These are phyloP conservation scores for Diaporthe humulicola DNA, from an alignment of 2,329 filamentous ascomycete species.

Conservation along the genomic window DNA sequence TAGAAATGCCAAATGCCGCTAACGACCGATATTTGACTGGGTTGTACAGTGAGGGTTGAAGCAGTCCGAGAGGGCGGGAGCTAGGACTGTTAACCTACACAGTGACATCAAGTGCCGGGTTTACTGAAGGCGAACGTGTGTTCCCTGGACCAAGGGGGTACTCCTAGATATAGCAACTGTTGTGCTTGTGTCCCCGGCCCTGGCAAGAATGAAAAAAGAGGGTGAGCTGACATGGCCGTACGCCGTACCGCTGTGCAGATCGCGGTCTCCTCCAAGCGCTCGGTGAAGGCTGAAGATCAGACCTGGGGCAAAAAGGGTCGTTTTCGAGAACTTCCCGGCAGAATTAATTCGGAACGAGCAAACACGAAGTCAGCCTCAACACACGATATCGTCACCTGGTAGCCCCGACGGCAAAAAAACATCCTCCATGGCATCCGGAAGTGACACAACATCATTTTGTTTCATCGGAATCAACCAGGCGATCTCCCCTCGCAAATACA, in stretches of 20 bases:
- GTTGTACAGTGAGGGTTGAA: no score
- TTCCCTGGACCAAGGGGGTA: constrained; percentile 11
- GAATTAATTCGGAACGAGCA: no score
- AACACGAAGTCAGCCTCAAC: neutral
- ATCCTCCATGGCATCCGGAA: no score
- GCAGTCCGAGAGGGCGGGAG: constrained; percentile 18
- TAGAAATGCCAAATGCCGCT: no score
- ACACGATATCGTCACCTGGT: neutral
- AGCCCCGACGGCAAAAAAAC: neutral
- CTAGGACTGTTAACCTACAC: constrained; percentile 20
- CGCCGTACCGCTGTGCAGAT: neutral
- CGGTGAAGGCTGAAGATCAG: neutral
- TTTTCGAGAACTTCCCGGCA: no score
- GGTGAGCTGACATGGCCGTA: neutral
- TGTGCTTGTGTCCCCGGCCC: neutral
- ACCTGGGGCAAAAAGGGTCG: no score
- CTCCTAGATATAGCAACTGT: neutral
- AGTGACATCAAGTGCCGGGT: constrained; percentile 24
- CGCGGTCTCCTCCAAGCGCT: constrained; percentile 16
- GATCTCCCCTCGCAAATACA: neutral
- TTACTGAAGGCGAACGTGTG: constrained; percentile 16
- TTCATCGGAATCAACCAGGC: neutral
- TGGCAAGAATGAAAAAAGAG: neutral
- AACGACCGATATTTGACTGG: no score
- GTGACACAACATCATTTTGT: neutral